Evolutionary conservation across 176 grass and related monocot species (phyloP).

Genomic region (Alloteropsis semialata): DNA sequence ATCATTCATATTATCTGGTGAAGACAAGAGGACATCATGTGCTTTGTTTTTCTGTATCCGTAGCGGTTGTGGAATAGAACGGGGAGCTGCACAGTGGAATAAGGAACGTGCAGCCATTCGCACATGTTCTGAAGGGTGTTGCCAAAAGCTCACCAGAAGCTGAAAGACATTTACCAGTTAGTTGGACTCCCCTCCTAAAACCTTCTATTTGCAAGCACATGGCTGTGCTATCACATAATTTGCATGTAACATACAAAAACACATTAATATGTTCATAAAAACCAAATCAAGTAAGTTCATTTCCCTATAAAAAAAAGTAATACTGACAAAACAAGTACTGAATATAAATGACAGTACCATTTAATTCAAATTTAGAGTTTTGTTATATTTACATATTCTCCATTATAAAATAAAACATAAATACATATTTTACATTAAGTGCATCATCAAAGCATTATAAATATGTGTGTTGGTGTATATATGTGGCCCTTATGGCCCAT

Average conservation of each 20-base stretch:
- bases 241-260: conserved; percentile 14
- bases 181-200: background rate
- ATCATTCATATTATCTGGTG: conserved; percentile 29
- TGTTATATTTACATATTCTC: background rate
- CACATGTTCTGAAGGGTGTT: conserved; percentile 86
- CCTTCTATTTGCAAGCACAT: conserved; percentile 4
- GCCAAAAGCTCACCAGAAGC: conserved; percentile 99
- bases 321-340: background rate
- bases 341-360: background rate
- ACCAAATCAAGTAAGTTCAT: background rate
- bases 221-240: background rate
- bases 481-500: too few relatives aligned
- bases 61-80: conserved; percentile 77
- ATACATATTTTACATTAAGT: background rate
- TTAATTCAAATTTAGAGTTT: background rate
- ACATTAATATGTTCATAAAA: background rate
- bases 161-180: conserved; percentile 38
- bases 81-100: conserved; percentile 92
- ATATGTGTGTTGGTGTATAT: too few relatives aligned
- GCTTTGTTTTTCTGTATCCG: conserved; percentile 52
- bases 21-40: conserved; percentile 33
- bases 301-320: background rate
- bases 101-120: conserved; percentile 97
- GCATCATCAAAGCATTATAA: background rate
- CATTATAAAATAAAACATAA: background rate